These are phyloP conservation scores for Blastocystis sp. DNA, from an alignment of 352 stramenopile genomes.

Conservation along the genomic window DNA sequence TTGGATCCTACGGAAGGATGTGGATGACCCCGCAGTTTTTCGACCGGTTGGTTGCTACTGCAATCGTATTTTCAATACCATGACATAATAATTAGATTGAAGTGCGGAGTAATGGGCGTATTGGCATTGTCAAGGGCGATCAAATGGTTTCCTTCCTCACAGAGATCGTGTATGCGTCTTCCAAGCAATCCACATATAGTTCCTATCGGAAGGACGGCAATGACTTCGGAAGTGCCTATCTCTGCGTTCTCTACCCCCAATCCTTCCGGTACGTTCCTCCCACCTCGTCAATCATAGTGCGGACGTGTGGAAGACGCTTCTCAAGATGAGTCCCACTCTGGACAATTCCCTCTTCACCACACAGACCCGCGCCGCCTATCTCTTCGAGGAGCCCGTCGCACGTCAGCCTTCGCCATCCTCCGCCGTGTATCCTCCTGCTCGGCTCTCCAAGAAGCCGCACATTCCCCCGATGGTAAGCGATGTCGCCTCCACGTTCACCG, in stretches of 20 bases:
- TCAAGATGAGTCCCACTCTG: background rate
- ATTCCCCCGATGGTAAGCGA: too few relatives aligned
- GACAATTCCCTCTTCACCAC: background rate
- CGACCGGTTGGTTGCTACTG: background rate
- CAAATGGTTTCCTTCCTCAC: background rate
- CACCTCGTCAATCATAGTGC: background rate
- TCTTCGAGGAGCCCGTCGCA: too few relatives aligned
- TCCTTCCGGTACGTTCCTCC: background rate
- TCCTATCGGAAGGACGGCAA: slow-evolving; percentile 8
- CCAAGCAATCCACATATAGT: background rate
- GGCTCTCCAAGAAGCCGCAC: too few relatives aligned
- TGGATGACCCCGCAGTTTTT: slow-evolving; percentile 55
- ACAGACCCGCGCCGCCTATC: background rate
- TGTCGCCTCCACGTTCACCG: too few relatives aligned
- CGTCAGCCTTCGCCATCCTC: too few relatives aligned
- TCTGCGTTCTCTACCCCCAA: slow-evolving; percentile 24
- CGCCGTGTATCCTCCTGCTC: too few relatives aligned
- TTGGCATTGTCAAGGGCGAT: slow-evolving; percentile 15
- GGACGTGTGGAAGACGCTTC: slow-evolving; percentile 51
- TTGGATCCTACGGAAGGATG: slow-evolving; percentile 6
- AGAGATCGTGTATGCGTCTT: slow-evolving; percentile 23
- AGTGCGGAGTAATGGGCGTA: background rate
- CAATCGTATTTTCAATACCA: too few relatives aligned
- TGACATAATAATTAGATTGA: slow-evolving; percentile 8
- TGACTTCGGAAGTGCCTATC: slow-evolving; percentile 32